Evolutionary conservation across 2,329 filamentous ascomycete genomes (phyloP).

Genomic region (Geosmithia flava): DNA sequence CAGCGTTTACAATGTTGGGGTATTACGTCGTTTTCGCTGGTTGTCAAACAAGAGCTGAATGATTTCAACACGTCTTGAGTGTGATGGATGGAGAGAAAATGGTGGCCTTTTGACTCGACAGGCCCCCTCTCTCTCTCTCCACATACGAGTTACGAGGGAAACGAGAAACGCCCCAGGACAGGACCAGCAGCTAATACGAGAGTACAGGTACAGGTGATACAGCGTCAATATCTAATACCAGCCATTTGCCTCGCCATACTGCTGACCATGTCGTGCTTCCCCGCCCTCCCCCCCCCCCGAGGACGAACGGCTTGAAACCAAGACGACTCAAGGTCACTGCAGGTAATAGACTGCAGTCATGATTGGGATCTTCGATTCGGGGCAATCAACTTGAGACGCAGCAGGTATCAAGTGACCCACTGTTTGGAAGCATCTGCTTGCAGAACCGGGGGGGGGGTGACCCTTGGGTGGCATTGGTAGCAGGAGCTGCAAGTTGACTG

Average conservation of each 20-base stretch:
- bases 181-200: background rate
- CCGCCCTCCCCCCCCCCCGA: no score
- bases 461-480: background rate
- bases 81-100: background rate
- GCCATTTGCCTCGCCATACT: no score
- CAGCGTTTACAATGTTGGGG: no score
- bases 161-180: background rate
- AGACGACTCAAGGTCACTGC: no score
- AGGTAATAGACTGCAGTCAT: background rate
- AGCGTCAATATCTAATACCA: background rate
- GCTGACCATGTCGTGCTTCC: no score
- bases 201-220: background rate
- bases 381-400: background rate
- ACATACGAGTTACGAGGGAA: background rate
- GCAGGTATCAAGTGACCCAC: background rate
- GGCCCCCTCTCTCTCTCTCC: no score
- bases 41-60: background rate
- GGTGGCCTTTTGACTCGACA: no score
- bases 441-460: background rate
- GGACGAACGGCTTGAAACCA: background rate
- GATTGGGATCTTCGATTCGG: background rate
- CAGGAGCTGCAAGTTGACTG: background rate
- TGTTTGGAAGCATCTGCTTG: background rate
- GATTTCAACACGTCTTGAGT: background rate
- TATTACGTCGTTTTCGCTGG: background rate